Base-by-base conservation (phyloP, 305 asterid species). In the Striga hermonthica region DNA sequence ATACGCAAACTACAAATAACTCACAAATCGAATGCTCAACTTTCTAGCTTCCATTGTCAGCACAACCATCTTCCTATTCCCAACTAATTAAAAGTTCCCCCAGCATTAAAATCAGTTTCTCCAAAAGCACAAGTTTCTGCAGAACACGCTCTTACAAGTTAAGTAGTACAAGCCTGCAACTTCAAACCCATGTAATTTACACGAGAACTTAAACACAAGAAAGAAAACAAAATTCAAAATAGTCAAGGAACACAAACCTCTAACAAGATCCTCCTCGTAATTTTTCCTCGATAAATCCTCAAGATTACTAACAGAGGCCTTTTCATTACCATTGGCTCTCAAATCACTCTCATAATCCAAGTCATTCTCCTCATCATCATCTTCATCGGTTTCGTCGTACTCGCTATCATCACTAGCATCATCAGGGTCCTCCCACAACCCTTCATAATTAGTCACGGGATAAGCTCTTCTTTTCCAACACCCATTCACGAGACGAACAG, bases 381-480 rank as follows among this genome's bases (percentile, higher is more conserved):
- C 31, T 22, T 22, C 31, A 22, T 22, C 31, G 31, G 31, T 22
- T 22, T 22, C 31, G 31, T 22, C 89, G 40, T 64, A 65, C 37
- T 81, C 97, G 55, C 90, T 86, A 58, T 77, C 87, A 72, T 81
- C 83, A 76, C 90, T 83, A 41, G 78, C 93, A 69, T 83, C 86
- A 67, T 82, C 89, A 11, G 90, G 93, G 69, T 87, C 95, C 55
- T 92, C 96, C 95, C 95, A 87, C 49, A 48, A 36, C 56, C 79
- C 82, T 48, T 59, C 76, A 43, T 50, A 56, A 62, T 54, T 69
- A 0, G 70, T 48, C 35, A 14, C 72, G 5, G 83, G 28, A 28
- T 47, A 57, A 7, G 60, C 75, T 60, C 65, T 70, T 67, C 62
- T 72, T 34, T 49, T 62, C 39, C 38, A 60, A 56, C 7, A 56